Conservation (phyloP, 176 grass and related monocot species). For the Cenchrus americanus region DNA sequence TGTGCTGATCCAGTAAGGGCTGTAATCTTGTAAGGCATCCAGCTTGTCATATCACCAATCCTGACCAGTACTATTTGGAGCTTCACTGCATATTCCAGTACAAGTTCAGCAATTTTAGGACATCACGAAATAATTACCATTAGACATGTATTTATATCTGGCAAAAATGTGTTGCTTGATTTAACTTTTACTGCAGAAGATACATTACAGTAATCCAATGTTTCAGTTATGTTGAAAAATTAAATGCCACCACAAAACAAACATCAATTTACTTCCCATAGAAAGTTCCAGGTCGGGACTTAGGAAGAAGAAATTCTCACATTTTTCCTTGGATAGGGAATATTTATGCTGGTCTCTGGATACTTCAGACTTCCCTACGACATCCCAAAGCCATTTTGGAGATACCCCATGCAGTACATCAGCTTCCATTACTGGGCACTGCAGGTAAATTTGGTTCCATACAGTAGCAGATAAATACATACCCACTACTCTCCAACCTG, state of each 20-base stretch:
- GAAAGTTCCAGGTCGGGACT: not conserved
- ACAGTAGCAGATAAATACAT: not conserved
- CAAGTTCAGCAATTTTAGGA: slow-evolving; percentile 20
- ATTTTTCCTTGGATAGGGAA: slow-evolving; percentile 65
- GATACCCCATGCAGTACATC: slow-evolving; percentile 98
- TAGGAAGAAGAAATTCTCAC: slow-evolving; percentile 15
- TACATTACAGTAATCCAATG: not conserved
- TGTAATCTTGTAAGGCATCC: not conserved
- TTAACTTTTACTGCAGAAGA: not conserved
- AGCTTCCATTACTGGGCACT: slow-evolving; percentile 99
- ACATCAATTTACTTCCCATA: not conserved
- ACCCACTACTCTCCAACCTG: not conserved
- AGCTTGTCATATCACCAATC: slow-evolving; percentile 18
- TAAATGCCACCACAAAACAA: not conserved
- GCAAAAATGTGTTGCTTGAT: not conserved
- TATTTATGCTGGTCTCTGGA: slow-evolving; percentile 99
- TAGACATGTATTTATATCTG: no score
- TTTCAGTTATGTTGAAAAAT: not conserved
- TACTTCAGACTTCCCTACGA: slow-evolving; percentile 94
- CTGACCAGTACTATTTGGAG: not conserved
- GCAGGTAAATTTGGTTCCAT: slow-evolving; percentile 63
- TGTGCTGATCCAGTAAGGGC: not conserved
- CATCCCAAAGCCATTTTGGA: slow-evolving; percentile 94
- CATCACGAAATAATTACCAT: not conserved
- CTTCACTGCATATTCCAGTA: not conserved